Conservation (phyloP, 306 rosid genomes). For the Argentina anserina region DNA sequence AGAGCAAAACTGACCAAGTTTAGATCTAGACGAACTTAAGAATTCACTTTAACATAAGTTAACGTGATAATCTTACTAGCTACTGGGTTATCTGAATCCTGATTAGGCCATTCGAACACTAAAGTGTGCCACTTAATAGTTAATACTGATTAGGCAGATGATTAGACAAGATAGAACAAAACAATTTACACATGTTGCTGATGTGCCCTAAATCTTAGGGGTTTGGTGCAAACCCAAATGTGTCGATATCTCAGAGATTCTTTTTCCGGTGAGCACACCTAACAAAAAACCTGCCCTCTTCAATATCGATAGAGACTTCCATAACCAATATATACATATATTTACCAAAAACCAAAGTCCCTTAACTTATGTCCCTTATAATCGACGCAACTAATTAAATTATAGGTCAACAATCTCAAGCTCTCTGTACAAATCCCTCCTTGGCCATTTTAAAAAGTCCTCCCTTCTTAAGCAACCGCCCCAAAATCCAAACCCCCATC, state of each 20-base stretch:
- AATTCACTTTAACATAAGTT: background rate
- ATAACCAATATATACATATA: slow-evolving; percentile 18
- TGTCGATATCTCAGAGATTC: slow-evolving; percentile 40
- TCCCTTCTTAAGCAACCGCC: slow-evolving; percentile 51
- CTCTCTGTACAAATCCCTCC: slow-evolving; percentile 25
- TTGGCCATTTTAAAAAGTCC: slow-evolving; percentile 24
- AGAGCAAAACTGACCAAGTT: no score
- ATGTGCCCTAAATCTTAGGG: slow-evolving; percentile 20
- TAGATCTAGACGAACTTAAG: no score
- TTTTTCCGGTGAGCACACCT: slow-evolving; percentile 50
- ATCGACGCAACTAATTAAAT: slow-evolving; percentile 17
- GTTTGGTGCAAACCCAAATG: slow-evolving; percentile 25
- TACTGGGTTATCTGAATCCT: background rate
- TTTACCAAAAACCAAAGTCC: slow-evolving; percentile 30
- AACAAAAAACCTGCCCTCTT: slow-evolving; percentile 80
- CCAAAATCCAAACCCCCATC: slow-evolving; percentile 21
- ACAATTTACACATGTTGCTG: background rate
- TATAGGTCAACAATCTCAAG: slow-evolving; percentile 65
- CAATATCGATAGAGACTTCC: slow-evolving; percentile 57
- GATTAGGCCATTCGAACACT: background rate
- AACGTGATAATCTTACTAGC: background rate
- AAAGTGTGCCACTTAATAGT: background rate
- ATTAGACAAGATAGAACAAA: background rate
- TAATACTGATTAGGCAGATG: slow-evolving; percentile 2
- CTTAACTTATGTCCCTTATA: slow-evolving; percentile 36